Evolutionary conservation across 345 rosid genomes (phyloP).

Genomic region (Erysimum cheiranthoides): DNA sequence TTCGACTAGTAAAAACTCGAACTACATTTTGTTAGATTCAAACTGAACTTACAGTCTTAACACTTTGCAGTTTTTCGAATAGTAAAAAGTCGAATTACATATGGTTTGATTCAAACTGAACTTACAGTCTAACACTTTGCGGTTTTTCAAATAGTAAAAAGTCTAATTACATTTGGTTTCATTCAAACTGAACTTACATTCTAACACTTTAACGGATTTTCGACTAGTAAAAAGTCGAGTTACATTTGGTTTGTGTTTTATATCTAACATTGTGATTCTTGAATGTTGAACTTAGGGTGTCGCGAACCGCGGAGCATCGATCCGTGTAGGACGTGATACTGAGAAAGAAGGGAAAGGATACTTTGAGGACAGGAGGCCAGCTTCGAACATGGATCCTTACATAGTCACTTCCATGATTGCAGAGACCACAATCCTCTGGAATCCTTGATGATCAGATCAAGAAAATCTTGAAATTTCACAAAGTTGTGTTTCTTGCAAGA

Average conservation of each 20-base stretch:
- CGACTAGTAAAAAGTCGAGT: no score
- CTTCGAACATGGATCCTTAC: constrained; percentile 94
- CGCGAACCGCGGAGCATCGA: constrained; percentile 85
- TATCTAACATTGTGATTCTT: not conserved
- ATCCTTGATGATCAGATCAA: constrained; percentile 49
- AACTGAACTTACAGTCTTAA: no score
- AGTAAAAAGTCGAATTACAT: no score
- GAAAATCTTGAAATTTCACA: not conserved
- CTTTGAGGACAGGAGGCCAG: constrained; percentile 88
- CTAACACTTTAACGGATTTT: no score
- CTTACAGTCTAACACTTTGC: not conserved
- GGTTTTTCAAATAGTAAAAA: not conserved
- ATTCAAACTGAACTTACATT: no score
- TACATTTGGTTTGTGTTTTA: not conserved
- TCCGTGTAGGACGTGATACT: constrained; percentile 81
- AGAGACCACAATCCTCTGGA: constrained; percentile 78
- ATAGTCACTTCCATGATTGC: constrained; percentile 89
- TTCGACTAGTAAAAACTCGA: no score
- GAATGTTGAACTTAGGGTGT: constrained; percentile 59
- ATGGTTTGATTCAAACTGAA: no score
- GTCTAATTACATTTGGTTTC: no score
- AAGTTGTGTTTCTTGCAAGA: constrained; percentile 8
- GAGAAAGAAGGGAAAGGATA: constrained; percentile 81
- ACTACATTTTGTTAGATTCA: not conserved
- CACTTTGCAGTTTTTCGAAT: not conserved